phyloP scores from a whole-genome alignment of 257 asterid species.

The Fraxinus anomala region DNA sequence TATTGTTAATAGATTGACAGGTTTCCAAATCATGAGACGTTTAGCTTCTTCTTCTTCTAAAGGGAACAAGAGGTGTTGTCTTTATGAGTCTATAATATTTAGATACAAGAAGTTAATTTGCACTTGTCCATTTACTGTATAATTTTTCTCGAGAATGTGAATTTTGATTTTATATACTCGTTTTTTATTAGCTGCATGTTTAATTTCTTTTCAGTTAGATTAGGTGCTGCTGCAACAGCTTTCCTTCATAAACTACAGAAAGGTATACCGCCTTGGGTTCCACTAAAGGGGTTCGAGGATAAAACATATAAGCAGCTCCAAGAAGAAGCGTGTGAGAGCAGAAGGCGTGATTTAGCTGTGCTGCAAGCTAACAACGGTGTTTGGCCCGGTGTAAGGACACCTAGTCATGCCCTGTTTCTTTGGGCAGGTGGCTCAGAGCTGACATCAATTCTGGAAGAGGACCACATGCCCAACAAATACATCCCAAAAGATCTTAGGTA shows the following conservation, averaged over 20 bases:
- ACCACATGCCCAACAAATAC: conserved; percentile 95
- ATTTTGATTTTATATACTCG: background rate
- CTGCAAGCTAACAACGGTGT: conserved; percentile 82
- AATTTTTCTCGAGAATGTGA: background rate
- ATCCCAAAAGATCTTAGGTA: conserved; percentile 88
- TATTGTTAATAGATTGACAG: background rate
- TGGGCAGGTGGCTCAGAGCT: conserved; percentile 99
- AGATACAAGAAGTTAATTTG: background rate
- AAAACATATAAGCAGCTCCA: conserved; percentile 91
- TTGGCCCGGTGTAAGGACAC: conserved; percentile 91
- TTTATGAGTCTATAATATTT: background rate
- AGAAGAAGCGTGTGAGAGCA: conserved; percentile 87
- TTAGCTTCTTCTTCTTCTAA: background rate
- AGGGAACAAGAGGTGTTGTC: background rate
- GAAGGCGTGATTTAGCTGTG: conserved; percentile 86
- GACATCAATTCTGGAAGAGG: conserved; percentile 82
- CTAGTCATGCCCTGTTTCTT: conserved; percentile 92
- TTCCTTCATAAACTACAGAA: conserved; percentile 85
- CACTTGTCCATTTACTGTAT: background rate
- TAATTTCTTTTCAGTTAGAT: conserved; percentile 63
- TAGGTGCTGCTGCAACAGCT: conserved; percentile 93
- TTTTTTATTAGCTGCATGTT: conserved; percentile 10
- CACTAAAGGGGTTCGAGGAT: conserved; percentile 81
- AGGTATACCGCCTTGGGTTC: conserved; percentile 98
- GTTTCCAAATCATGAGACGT: background rate